Evolutionary conservation across 2,329 filamentous ascomycete genomes (phyloP), one percentile per base, ranked within the genome.

Genomic region (Coniochaeta pulveracea): DNA sequence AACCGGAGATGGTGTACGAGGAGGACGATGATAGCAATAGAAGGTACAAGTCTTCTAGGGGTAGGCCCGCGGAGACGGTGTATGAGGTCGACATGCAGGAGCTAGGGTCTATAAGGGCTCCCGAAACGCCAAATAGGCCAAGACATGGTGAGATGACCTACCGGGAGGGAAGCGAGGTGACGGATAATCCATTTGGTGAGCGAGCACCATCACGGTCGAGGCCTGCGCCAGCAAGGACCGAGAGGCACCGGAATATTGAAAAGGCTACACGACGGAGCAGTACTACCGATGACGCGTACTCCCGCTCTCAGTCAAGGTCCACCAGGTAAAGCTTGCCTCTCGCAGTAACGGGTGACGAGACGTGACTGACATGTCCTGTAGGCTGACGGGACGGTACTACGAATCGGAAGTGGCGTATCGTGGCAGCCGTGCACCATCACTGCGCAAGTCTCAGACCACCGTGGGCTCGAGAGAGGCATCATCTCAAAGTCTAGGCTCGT

Each of bases 401-500:
- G 44, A 47, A 23, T 55, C 55, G 6, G 57, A 57, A 26, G 40
- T 41, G 21, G 33, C 38, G 17, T 49, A 51, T 22, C 17, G 46
- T 18, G 50, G 51, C n/a, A 55, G 48, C 36, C 48, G 49, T 6
- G 34, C 50, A 11, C 45, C 55, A 18, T 46, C 50, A 4, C 42
- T 45, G 31, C 43, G 41, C 36, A 47, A 52, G 37, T 48, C 55
- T 10, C 51, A 55, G 31, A 55, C 55, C 17, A 51, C 51, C 24
- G 46, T 49, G 34, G 44, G 46, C 18, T 55, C 58, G 10, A 50
- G 56, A 38, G 40, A 50, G 26, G 47, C 54, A 8, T 51, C 56
- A 10, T 48, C 54, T 33, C 52, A 54, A 16, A 61, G 56, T 44
- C 36, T 55, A 31, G 49, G 47, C 37, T 55, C 57, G 34, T 57